phyloP scores from a whole-genome alignment of 2,329 filamentous ascomycete species.

The Cucurbitaria berberidis region DNA sequence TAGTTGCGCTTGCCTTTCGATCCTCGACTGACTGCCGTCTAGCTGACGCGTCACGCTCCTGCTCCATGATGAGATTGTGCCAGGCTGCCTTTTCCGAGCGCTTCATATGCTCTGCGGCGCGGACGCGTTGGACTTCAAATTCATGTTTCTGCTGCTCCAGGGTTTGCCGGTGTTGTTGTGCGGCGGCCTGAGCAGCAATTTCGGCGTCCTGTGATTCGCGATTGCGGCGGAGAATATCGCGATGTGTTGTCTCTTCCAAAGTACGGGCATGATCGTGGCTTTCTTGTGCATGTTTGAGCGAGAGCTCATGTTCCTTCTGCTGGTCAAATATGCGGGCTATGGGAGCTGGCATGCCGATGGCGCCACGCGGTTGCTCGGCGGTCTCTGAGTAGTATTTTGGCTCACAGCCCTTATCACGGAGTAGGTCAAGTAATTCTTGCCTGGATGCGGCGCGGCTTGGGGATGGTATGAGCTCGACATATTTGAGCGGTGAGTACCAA shows the following conservation, averaged over 20 bases:
- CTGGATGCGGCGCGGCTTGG: conserved; percentile 26
- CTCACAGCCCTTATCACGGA: conserved; percentile 43
- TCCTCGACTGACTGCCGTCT: conserved; percentile 32
- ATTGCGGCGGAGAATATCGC: conserved; percentile 35
- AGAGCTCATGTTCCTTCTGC: conserved; percentile 40
- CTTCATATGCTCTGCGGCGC: conserved; percentile 40
- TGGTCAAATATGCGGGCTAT: conserved; percentile 39
- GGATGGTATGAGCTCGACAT: conserved; percentile 52
- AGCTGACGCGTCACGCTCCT: conserved; percentile 35
- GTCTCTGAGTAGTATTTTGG: conserved; percentile 44
- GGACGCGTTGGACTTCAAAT: conserved; percentile 38
- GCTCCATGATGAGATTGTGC: conserved; percentile 38
- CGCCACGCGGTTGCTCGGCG: conserved; percentile 47
- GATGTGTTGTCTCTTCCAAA: conserved; percentile 38
- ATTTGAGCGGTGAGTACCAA: conserved; percentile 70
- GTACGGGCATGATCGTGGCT: conserved; percentile 35
- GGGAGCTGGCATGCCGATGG: conserved; percentile 39
- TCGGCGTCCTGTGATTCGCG: conserved; percentile 37
- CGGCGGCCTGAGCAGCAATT: conserved; percentile 23
- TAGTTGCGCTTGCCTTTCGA: conserved; percentile 20
- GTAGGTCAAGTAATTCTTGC: conserved; percentile 34
- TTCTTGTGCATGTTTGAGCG: conserved; percentile 35
- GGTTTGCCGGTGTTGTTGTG: conserved; percentile 25
- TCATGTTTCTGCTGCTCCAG: conserved; percentile 42
- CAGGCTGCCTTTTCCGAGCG: conserved; percentile 37